These are phyloP conservation scores for Xylariales sp. DNA, from an alignment of 2,329 filamentous ascomycete species.

Conservation along the genomic window DNA sequence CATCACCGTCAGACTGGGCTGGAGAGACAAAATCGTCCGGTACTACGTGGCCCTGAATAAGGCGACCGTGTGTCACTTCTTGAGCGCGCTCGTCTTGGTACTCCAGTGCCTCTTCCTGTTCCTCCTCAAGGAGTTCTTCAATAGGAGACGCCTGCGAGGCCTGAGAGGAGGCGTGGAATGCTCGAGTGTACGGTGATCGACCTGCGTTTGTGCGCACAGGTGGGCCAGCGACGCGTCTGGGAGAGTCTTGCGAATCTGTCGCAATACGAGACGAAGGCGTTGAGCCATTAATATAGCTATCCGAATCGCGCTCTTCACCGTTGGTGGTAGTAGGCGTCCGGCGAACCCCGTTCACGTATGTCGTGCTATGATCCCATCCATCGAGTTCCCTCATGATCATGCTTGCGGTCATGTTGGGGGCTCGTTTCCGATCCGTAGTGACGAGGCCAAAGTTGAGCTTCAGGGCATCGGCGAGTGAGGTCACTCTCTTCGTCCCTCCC, in stretches of 20 bases:
- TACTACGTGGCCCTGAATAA: constrained; percentile 95
- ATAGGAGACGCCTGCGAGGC: constrained; percentile 53
- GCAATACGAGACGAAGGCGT: constrained; percentile 45
- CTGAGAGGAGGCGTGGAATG: constrained; percentile 50
- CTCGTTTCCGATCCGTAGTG: constrained; percentile 80
- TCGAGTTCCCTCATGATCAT: constrained; percentile 79
- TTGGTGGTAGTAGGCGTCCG: constrained; percentile 39
- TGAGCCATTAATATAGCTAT: constrained; percentile 49
- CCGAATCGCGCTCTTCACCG: constrained; percentile 44
- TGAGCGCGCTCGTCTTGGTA: constrained; percentile 85
- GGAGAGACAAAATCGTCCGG: constrained; percentile 92
- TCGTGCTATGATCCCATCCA: constrained; percentile 52
- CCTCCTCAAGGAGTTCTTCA: constrained; percentile 53
- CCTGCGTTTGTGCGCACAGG: constrained; percentile 46
- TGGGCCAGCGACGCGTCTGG: constrained; percentile 52
- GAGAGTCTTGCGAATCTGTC: constrained; percentile 59
- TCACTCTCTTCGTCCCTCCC: constrained; percentile 96
- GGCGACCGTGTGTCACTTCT: constrained; percentile 89
- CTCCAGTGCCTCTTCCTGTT: constrained; percentile 56
- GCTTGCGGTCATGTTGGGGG: constrained; percentile 77
- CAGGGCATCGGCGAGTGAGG: constrained; percentile 91
- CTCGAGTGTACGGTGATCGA: constrained; percentile 48
- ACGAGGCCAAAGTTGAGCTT: constrained; percentile 99
- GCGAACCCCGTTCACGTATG: constrained; percentile 46
- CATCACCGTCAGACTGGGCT: constrained; percentile 70